Evolutionary conservation across 257 asterid species (phyloP).

Genomic region (Galeopsis tetrahit): DNA sequence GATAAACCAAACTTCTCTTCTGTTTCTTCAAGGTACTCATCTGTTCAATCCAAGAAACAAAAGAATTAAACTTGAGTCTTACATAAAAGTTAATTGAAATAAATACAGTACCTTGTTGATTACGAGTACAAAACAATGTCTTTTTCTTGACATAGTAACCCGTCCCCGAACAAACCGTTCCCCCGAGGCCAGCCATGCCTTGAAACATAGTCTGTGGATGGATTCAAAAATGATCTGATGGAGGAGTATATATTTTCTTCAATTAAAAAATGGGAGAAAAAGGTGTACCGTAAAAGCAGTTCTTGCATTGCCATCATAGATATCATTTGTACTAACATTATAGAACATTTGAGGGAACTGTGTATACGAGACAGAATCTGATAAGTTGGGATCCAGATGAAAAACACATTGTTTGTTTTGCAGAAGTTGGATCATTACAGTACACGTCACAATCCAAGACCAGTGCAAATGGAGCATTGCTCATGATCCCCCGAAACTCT

Average conservation of each 20-base stretch:
- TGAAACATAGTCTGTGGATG: slow-evolving; percentile 67
- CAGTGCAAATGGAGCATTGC: slow-evolving; percentile 70
- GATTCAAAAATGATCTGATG: neutral
- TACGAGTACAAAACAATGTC: slow-evolving; percentile 56
- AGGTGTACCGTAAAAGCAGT: slow-evolving; percentile 60
- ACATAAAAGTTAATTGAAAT: neutral
- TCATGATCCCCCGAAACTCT: slow-evolving; percentile 79
- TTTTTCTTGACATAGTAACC: slow-evolving; percentile 75
- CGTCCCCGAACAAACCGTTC: slow-evolving; percentile 70
- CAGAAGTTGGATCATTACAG: slow-evolving; percentile 69
- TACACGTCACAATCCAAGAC: slow-evolving; percentile 74
- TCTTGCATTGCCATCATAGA: slow-evolving; percentile 85
- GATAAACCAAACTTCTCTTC: slow-evolving; percentile 61
- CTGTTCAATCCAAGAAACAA: slow-evolving; percentile 36
- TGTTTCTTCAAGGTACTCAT: slow-evolving; percentile 48
- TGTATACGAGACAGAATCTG: slow-evolving; percentile 49
- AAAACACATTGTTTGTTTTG: slow-evolving; percentile 74
- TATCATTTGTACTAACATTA: slow-evolving; percentile 75
- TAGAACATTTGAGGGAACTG: slow-evolving; percentile 84
- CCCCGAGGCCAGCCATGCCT: slow-evolving; percentile 89
- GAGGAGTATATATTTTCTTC: too few relatives aligned
- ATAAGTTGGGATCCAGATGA: slow-evolving; percentile 58
- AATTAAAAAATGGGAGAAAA: neutral
- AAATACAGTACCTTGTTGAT: slow-evolving; percentile 50
- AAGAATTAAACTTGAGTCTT: too few relatives aligned